A percentile compares a stretch with the other conserved stretches of the same genome.
Conservation (phyloP, 2,329 filamentous ascomycete genomes). For the Teratosphaeria zuluensis region DNA sequence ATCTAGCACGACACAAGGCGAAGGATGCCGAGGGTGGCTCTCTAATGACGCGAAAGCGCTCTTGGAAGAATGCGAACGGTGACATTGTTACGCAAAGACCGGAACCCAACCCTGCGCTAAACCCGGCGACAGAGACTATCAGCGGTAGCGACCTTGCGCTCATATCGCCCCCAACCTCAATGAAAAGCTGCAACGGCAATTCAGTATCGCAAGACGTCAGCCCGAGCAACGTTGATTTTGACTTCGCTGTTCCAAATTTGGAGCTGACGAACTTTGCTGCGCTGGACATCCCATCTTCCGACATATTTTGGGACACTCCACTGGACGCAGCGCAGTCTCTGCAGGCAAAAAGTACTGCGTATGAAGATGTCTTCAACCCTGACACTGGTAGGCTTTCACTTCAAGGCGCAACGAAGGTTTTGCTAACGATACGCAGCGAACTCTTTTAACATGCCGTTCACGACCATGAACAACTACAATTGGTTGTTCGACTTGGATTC, state of each 20-base stretch:
- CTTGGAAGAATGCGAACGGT: neutral
- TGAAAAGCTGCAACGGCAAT: neutral
- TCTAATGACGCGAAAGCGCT: neutral
- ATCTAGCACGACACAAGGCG: neutral
- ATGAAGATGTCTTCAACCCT: neutral
- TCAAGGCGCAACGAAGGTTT: neutral
- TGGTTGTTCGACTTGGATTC: neutral
- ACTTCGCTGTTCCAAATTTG: neutral
- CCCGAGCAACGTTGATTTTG: neutral
- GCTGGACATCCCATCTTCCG: neutral
- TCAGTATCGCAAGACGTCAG: neutral
- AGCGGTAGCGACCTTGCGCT: neutral
- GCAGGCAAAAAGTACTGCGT: neutral
- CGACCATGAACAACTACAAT: neutral
- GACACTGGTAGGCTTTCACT: neutral
- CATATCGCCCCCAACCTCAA: neutral
- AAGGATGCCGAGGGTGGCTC: neutral
- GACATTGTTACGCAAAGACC: neutral
- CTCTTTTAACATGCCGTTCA: neutral
- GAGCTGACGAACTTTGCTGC: neutral
- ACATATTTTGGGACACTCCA: neutral
- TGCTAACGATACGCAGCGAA: neutral
- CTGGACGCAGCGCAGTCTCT: neutral
- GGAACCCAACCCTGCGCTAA: neutral
- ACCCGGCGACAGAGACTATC: neutral